Conservation (phyloP, 306 rosid species). For the Lotus japonicus region DNA sequence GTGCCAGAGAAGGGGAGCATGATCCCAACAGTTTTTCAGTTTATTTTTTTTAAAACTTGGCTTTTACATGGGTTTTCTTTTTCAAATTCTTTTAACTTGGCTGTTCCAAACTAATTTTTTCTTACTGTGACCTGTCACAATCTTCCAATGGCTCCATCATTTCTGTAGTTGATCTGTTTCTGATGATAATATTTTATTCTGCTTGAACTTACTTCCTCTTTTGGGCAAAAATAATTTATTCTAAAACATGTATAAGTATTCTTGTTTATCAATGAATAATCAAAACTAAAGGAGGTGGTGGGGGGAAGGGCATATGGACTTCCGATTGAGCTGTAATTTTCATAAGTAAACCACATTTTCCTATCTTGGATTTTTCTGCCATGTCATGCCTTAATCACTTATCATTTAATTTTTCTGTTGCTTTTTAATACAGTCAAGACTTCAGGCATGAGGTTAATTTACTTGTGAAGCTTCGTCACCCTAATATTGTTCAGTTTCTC, state of each 20-base stretch:
- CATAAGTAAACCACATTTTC: neutral
- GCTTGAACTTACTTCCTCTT: neutral
- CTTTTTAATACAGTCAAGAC: slow-evolving; percentile 59
- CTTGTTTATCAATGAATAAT: slow-evolving; percentile 9
- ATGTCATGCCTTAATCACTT: neutral
- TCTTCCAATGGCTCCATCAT: neutral
- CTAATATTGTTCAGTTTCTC: slow-evolving; percentile 90
- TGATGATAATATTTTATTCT: neutral
- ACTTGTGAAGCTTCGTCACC: slow-evolving; percentile 96
- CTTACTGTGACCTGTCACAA: neutral
- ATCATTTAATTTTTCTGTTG: neutral
- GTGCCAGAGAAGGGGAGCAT: neutral
- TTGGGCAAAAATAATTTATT: neutral
- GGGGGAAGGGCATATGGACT: neutral
- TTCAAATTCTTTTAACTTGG: neutral
- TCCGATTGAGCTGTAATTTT: neutral
- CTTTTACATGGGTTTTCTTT: neutral
- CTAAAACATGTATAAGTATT: neutral
- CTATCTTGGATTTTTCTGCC: slow-evolving; percentile 6
- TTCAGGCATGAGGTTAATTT: slow-evolving; percentile 87
- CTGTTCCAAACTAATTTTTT: neutral
- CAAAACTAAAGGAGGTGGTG: neutral
- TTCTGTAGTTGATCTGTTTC: neutral
- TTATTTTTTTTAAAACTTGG: neutral
- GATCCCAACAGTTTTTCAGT: neutral